phyloP scores from a whole-genome alignment of 257 asterid genomes.

The Oldenlandia corymbosa region DNA sequence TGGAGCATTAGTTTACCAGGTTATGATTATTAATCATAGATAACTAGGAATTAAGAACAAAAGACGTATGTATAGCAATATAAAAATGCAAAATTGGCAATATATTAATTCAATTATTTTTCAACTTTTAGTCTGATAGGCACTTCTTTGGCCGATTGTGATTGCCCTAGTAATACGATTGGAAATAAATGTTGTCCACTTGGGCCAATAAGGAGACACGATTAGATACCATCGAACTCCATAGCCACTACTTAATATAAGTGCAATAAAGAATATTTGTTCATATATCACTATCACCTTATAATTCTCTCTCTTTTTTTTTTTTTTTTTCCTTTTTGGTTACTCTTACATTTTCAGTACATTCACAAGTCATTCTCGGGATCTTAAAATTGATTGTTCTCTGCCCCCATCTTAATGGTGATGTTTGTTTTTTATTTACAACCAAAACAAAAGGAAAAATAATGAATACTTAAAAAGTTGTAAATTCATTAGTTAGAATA shows the following conservation, averaged over 20 bases:
- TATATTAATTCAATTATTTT: not conserved
- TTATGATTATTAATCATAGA: not conserved
- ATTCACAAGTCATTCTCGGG: too few species aligned
- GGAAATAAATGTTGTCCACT: not conserved
- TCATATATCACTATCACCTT: not conserved
- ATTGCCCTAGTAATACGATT: not conserved
- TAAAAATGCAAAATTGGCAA: not conserved
- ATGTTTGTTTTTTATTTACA: too few species aligned
- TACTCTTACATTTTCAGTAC: not conserved
- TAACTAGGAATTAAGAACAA: not conserved
- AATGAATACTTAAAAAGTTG: too few species aligned
- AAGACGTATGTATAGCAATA: not conserved
- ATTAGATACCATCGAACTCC: not conserved
- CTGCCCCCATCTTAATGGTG: too few species aligned
- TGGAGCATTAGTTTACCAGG: conserved; percentile 13
- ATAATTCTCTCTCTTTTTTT: too few species aligned
- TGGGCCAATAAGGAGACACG: conserved; percentile 12
- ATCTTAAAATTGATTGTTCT: too few species aligned
- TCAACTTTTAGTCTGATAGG: not conserved
- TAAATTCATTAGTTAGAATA: too few species aligned
- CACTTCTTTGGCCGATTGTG: conserved; percentile 1
- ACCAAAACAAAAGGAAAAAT: too few species aligned
- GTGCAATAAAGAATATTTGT: conserved; percentile 4
- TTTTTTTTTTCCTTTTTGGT: not conserved
- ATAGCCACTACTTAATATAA: conserved; percentile 5